Evolutionary conservation across 2,329 filamentous ascomycete genomes (phyloP), one percentile per base, ranked within the genome.

Genomic region (Amylocarpus encephaloides): DNA sequence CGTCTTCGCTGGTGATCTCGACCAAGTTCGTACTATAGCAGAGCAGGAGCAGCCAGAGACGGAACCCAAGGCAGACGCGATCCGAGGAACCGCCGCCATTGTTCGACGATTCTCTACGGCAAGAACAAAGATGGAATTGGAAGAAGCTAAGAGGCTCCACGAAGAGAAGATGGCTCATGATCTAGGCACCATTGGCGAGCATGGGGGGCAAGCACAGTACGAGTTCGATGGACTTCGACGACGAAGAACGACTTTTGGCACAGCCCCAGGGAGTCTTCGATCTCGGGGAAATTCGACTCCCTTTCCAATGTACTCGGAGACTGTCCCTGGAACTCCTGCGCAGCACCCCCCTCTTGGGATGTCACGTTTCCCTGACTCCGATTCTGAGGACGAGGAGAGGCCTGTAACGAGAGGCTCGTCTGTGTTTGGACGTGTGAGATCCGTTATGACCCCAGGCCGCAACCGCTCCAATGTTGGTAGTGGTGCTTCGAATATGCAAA

Each of bases 31-130:
- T 30, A 95, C 92, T 29, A 93, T 97, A 55, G 92, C 88, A 42
- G 88, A 96, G 62, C 89, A 95, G 64, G 89, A 95, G 66, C 90
- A 97, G 66, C 86, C 91, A n/a, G 93, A 98, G 68, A 86, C 86
- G 12, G 93, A 98, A 62, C 93, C 93, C 47, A 94, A 95, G 65
- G 93, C 93, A 12, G 93, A 98, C 67, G 90, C 93, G 9, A 94
- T 98, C 63, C 88, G 93, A 59, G 93, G 92, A 53, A 76, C 92
- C 13, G 91, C 88, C 6, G 89, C 90, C 42, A 89, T 98, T 52
- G 78, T 98, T 47, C 82, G 93, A 55, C 82, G 87, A 12, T 76
- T 98, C 44, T 96, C 90, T 0, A 76, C 76, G 10, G 77, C 84
- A 0, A 79, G 93, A 53, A 79, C 85, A 54, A 86, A 85, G 64